Evolutionary conservation across 2,329 filamentous ascomycete species (phyloP).

Genomic region (Coleophoma eucalyptorum): DNA sequence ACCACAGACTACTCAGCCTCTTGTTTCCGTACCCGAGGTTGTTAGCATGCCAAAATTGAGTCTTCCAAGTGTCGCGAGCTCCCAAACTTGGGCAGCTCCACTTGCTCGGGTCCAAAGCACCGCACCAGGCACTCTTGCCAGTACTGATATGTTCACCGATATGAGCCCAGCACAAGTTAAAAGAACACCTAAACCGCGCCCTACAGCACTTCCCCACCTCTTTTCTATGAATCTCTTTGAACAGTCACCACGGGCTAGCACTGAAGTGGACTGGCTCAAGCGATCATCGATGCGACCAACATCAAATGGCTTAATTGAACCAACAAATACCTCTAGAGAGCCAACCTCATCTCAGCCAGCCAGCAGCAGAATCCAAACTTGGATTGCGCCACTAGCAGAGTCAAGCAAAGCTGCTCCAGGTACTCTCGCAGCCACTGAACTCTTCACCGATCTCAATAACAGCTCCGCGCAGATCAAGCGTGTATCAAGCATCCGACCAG

Average conservation of each 20-base stretch:
- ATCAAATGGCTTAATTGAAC: too few relatives aligned
- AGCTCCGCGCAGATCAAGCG: background rate
- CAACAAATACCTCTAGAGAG: too few relatives aligned
- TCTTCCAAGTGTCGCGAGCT: too few relatives aligned
- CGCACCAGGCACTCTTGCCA: background rate
- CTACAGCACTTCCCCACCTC: background rate
- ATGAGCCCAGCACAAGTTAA: background rate
- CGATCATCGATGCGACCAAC: too few relatives aligned
- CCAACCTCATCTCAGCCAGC: too few relatives aligned
- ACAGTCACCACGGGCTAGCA: too few relatives aligned
- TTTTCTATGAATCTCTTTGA: background rate
- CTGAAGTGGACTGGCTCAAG: too few relatives aligned
- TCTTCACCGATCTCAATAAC: background rate
- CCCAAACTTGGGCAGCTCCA: slow-evolving; percentile 1
- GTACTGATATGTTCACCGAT: background rate
- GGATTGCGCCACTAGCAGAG: background rate
- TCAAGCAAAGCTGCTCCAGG: background rate
- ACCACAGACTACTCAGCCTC: too few relatives aligned
- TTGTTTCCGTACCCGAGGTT: too few relatives aligned
- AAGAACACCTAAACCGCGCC: background rate
- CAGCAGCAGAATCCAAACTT: background rate
- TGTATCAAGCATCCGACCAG: background rate
- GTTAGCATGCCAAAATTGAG: too few relatives aligned
- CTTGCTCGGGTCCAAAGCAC: background rate
- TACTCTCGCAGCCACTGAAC: background rate